phyloP scores from a whole-genome alignment of 768 basidiomycete species.

The Mycena sanguinolenta region DNA sequence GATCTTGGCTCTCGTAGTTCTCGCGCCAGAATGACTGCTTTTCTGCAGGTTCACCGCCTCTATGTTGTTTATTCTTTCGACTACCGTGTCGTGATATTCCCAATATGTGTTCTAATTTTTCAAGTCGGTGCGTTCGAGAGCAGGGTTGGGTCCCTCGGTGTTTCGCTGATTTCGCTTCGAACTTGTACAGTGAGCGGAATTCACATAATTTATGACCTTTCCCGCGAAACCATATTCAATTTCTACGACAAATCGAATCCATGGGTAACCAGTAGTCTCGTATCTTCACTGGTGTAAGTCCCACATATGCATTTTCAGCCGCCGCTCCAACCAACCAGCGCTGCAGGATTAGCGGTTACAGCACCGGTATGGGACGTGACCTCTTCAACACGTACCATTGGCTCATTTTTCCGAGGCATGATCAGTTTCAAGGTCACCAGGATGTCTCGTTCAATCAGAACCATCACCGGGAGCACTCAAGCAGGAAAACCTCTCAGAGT shows the following conservation, averaged over 20 bases:
- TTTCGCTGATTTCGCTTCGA: not conserved
- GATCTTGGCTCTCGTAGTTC: too few relatives aligned
- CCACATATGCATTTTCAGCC: too few relatives aligned
- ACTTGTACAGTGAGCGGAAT: slow-evolving; percentile 9
- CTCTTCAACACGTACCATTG: not conserved
- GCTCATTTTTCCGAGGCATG: not conserved
- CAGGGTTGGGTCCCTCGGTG: too few relatives aligned
- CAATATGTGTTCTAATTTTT: not conserved
- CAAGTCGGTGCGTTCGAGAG: slow-evolving; percentile 1
- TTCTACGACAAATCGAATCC: slow-evolving; percentile 13
- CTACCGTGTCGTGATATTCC: not conserved
- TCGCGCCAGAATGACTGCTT: too few relatives aligned
- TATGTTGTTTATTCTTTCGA: slow-evolving; percentile 5
- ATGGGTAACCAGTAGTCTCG: slow-evolving; percentile 2
- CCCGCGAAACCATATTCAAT: slow-evolving; percentile 16
- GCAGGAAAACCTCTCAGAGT: slow-evolving; percentile 4
- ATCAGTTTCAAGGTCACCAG: slow-evolving; percentile 5
- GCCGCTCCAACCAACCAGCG: not conserved
- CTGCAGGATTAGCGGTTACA: slow-evolving; percentile 15
- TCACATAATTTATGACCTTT: slow-evolving; percentile 3
- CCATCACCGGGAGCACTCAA: slow-evolving; percentile 14
- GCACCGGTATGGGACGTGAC: slow-evolving; percentile 2
- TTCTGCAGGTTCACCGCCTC: slow-evolving; percentile 6
- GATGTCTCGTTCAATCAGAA: slow-evolving; percentile 3
- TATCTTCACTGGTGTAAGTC: slow-evolving; percentile 1